Evolutionary conservation across 345 rosid genomes (phyloP), one percentile per base, ranked within the genome.

Genomic region (Eucalyptus camaldulensis): DNA sequence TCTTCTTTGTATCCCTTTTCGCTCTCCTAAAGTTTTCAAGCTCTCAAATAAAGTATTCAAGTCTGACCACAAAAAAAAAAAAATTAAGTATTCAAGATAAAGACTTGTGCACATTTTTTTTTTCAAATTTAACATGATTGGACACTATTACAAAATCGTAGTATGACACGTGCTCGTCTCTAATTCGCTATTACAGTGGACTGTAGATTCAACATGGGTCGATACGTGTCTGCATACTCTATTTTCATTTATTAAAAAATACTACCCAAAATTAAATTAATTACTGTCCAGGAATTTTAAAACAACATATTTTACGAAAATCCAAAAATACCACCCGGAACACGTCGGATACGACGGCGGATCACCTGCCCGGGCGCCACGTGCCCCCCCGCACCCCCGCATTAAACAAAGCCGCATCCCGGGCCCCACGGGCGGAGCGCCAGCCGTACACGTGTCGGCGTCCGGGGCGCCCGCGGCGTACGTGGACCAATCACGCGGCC

Each of bases 401-500:
- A 65, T 49, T 72, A 29, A 51, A 25, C 45, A 53, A 51, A 88
- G 12, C 49, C 49, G 6, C 2, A 25, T n/a, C 43, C 53, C 37
- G 17, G 90, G 86, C 17, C 54, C 45, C 58, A 16, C 29, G 13
- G 2, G 60, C 4, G 50, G 88, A 72, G 80, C 76, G 27, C 43
- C 31, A 8, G 76, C 10, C 3, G 9, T 19, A 85, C 93, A 91
- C 92, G 95, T 90, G 93, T 92, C 90, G 37, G 6, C 5, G 2
- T 56, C 24, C 45, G 3, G 62, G 91, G 90, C 22, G 86, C 47
- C 3, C 69, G 49, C 60, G 3, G 40, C 10, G 16, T 87, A 95
- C 97, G 95, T 97, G 98, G 95, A 94, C 99, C 95, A 96, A 94
- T 95, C 60, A 80, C 13, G 43, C 43, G 31, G 40, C 49, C 17